These are phyloP conservation scores for Tuber microsphaerosporum DNA, from an alignment of 495 filamentous ascomycete genomes.

Conservation along the genomic window DNA sequence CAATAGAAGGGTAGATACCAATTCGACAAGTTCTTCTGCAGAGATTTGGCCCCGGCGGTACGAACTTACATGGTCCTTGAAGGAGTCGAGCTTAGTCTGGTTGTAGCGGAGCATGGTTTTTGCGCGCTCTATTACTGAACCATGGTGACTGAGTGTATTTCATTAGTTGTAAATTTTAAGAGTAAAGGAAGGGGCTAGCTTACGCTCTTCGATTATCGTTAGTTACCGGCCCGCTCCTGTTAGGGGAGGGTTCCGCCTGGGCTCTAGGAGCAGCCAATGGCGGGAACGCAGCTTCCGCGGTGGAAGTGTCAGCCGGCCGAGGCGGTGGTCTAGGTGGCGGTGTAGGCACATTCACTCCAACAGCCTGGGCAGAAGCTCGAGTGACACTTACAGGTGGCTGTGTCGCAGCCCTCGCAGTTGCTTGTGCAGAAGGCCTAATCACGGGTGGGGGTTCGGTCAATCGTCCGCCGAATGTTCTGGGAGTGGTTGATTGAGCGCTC, in stretches of 20 bases:
- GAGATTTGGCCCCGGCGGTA: slow-evolving; percentile 61
- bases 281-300: slow-evolving; percentile 36
- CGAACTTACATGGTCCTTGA: slow-evolving; percentile 68
- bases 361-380: slow-evolving; percentile 9
- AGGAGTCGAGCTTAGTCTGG: slow-evolving; percentile 60
- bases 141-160: slow-evolving; percentile 44
- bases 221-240: neutral
- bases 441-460: slow-evolving; percentile 48
- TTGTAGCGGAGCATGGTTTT: slow-evolving; percentile 70
- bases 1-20: slow-evolving; percentile 50
- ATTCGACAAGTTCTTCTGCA: slow-evolving; percentile 69
- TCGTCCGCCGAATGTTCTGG: slow-evolving; percentile 74
- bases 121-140: slow-evolving; percentile 78
- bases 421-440: slow-evolving; percentile 15
- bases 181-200: slow-evolving; percentile 1
- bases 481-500: slow-evolving; percentile 68
- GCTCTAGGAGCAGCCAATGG: slow-evolving; percentile 16
- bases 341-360: slow-evolving; percentile 18
- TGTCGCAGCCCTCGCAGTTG: neutral
- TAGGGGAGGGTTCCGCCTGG: slow-evolving; percentile 11
- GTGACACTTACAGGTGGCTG: neutral
- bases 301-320: slow-evolving; percentile 24
- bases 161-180: neutral
- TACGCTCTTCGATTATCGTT: slow-evolving; percentile 17
- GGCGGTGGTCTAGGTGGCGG: slow-evolving; percentile 29